Evolutionary conservation across 1,284 basidiomycete genomes (phyloP).

Genomic region (Cutaneotrichosporon mucoides): DNA sequence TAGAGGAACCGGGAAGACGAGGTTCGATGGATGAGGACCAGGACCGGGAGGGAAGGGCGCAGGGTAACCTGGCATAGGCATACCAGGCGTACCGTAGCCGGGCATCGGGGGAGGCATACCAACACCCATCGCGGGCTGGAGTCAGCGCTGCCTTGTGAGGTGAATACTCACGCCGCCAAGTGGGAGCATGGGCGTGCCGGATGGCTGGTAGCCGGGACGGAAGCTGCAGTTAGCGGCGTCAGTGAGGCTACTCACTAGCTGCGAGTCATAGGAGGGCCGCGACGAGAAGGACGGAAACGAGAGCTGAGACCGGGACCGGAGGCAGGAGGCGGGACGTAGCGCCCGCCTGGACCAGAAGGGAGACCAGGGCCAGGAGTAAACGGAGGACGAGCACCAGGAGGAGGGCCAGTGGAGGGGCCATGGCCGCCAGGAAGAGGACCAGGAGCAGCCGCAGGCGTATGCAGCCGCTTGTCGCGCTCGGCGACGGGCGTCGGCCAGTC

Average conservation of each 20-base stretch:
- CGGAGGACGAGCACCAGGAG: neutral
- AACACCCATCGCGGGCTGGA: neutral
- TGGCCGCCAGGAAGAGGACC: neutral
- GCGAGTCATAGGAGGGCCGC: neutral
- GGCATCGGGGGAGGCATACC: neutral
- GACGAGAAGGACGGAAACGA: neutral
- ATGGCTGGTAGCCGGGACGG: neutral
- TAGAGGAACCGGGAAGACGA: neutral
- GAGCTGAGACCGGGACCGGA: neutral
- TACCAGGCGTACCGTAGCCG: too few species aligned
- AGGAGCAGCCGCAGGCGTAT: neutral
- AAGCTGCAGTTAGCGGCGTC: neutral
- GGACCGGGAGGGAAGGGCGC: neutral
- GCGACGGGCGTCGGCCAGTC: conserved; percentile 45
- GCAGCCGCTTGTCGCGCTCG: conserved; percentile 1
- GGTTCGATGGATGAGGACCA: neutral
- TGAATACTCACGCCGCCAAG: neutral
- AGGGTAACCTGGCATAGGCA: neutral
- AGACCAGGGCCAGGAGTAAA: neutral
- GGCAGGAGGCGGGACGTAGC: neutral
- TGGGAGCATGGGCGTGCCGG: neutral
- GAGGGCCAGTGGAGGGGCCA: neutral
- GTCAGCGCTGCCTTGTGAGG: neutral
- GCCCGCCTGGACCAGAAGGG: neutral
- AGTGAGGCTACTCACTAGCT: neutral